Base-by-base conservation (phyloP, 495 filamentous ascomycete species). In the Penicillium canescens region DNA sequence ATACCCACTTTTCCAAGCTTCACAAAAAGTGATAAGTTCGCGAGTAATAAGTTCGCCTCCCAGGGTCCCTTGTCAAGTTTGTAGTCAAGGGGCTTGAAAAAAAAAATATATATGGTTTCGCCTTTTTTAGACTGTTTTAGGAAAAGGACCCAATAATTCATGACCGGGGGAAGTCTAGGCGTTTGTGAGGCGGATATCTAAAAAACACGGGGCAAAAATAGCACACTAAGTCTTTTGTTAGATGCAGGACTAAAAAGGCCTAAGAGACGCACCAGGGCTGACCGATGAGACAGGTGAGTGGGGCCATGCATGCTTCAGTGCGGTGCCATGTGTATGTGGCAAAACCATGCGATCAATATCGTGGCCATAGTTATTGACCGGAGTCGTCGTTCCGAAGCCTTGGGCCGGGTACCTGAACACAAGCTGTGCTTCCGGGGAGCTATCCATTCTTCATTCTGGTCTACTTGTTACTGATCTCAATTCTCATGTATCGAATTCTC, bases 141-240 rank as follows among this genome's bases (percentile, higher is more conserved):
- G 55, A 35, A 26, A 38, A 42, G 41, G 38, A 14, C 11, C 8
- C 7, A 31, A 37, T 20, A 9, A 31, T 31, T 7, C 18, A 46
- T 53, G 41, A 43, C 36, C 53, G 39, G 57, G 52, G 41, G 20
- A 16, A 50, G 41, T 34, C 55, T 49, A 43, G 33, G 48, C 46
- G 33, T 26, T 18, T 44, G 46, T 33, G 21, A 49, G 35, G 40
- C 26, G 35, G 48, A 50, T 39, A 39, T 35, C 36, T 42, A 20
- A 52, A 18, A 46, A 31, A 42, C 35, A 47, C 42, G 31, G 41
- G 28, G 52, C 62, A 57, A 65, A 62, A 63, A 59, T 66, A 64
- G 56, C 50, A 54, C 50, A 47, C 55, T n/a, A 52, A 48, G 52
- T 43, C 20, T 26, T 49, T 50, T 47, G 16, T 46, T 52, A 35